A percentile compares a stretch with the other conserved stretches of the same genome.
phyloP scores from a whole-genome alignment of 2,329 filamentous ascomycete genomes.

The Penicillium vulpinum region DNA sequence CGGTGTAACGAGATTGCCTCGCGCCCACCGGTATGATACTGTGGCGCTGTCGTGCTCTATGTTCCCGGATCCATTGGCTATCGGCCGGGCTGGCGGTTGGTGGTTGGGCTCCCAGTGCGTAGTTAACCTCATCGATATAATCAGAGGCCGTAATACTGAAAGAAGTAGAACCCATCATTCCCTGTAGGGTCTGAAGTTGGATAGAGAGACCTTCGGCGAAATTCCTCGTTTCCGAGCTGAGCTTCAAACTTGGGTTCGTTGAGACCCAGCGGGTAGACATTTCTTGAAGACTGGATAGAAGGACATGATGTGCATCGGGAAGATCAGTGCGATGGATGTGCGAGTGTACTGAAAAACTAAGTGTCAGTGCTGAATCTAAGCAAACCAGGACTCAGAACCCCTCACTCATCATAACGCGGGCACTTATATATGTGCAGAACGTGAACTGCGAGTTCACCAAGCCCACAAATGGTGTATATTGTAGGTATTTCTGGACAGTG shows the following conservation, averaged over 20 bases:
- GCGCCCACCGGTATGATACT: slow-evolving; percentile 7
- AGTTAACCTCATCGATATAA: too few relatives aligned
- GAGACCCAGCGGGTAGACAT: slow-evolving; percentile 9
- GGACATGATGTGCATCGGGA: background rate
- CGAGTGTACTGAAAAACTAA: slow-evolving; percentile 8
- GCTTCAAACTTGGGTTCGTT: slow-evolving; percentile 3
- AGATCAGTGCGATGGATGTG: background rate
- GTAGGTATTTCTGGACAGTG: slow-evolving; percentile 51
- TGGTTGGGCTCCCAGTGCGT: background rate
- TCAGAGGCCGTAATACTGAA: too few relatives aligned
- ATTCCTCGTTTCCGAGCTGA: background rate
- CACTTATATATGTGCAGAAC: slow-evolving; percentile 49
- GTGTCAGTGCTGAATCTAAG: too few relatives aligned
- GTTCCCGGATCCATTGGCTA: slow-evolving; percentile 10
- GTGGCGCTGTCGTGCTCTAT: slow-evolving; percentile 8
- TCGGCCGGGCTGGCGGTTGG: background rate
- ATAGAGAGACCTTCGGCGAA: slow-evolving; percentile 1
- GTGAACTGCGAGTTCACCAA: slow-evolving; percentile 42
- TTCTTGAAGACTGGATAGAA: slow-evolving; percentile 7
- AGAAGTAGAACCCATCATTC: too few relatives aligned
- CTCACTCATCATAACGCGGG: slow-evolving; percentile 29
- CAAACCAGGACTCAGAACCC: too few relatives aligned
- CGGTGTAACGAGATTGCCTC: slow-evolving; percentile 9
- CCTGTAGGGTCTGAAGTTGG: slow-evolving; percentile 1
- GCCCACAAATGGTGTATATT: slow-evolving; percentile 29